Conservation (phyloP, 75 land plant species). For the Picea sitchensis region DNA sequence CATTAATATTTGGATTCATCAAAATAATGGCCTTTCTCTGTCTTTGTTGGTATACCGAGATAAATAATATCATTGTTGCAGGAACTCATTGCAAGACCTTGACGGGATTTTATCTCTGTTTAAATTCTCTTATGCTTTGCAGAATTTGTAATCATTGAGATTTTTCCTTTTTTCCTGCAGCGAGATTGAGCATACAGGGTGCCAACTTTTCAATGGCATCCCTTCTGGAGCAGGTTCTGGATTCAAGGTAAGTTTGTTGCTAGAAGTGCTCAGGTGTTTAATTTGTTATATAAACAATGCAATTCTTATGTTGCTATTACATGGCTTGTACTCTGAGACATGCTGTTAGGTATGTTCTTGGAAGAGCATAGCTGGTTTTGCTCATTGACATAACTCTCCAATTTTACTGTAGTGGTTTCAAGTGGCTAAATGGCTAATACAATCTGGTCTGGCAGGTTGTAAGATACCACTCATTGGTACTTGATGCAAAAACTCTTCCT, state of each 20-base stretch:
- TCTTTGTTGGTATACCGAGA: background rate
- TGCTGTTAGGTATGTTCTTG: background rate
- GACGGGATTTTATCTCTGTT: background rate
- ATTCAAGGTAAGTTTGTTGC: conserved; percentile 60
- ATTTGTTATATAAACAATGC: background rate
- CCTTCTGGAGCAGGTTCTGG: conserved; percentile 92
- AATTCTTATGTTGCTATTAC: background rate
- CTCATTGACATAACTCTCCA: background rate
- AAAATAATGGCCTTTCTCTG: background rate
- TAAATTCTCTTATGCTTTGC: background rate
- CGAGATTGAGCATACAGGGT: conserved; percentile 83
- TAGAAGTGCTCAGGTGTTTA: background rate
- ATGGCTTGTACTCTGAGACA: background rate
- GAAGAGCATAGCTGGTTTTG: background rate
- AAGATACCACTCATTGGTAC: conserved; percentile 89
- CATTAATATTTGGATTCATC: background rate
- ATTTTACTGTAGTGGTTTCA: background rate
- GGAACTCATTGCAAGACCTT: too few relatives aligned
- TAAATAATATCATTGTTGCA: background rate
- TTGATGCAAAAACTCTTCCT: conserved; percentile 75
- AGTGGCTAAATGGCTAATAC: conserved; percentile 1
- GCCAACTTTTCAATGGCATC: conserved; percentile 66
- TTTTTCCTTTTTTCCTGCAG: conserved; percentile 29
- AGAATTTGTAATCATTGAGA: background rate
- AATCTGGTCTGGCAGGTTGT: conserved; percentile 67